Percentiles rank a stretch among this genome's conserved stretches.
These are phyloP conservation scores for Aegilops sharonensis DNA, from an alignment of 176 grass and related monocot species.

Conservation along the genomic window DNA sequence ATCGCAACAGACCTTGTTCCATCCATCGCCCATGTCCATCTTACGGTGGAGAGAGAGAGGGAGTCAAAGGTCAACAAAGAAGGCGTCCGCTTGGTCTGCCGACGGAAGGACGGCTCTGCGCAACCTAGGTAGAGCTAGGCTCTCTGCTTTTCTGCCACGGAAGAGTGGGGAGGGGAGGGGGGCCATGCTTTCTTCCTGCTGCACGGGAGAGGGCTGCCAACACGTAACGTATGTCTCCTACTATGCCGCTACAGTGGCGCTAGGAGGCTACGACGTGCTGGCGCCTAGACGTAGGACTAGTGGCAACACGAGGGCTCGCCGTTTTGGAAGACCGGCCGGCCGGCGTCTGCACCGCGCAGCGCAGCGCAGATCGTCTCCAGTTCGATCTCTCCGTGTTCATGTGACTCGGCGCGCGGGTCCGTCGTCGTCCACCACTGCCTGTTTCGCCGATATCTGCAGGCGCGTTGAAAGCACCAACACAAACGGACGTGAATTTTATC, in stretches of 20 bases:
- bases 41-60: background rate
- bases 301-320: background rate
- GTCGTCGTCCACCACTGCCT: background rate
- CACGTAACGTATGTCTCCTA: slow-evolving; percentile 38
- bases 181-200: slow-evolving; percentile 28
- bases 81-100: slow-evolving; percentile 40
- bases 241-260: slow-evolving; percentile 13
- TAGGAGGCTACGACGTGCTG: background rate
- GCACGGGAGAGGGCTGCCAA: slow-evolving; percentile 37
- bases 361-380: background rate
- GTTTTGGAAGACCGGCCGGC: background rate
- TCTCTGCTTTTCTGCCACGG: background rate
- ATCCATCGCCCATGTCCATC: background rate
- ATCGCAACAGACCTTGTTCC: slow-evolving; percentile 22
- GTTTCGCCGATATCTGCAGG: background rate
- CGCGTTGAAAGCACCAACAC: too few relatives aligned
- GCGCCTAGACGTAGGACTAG: background rate
- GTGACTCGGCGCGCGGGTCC: background rate
- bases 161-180: background rate
- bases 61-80: slow-evolving; percentile 30
- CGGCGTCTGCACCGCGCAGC: background rate
- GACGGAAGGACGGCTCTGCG: slow-evolving; percentile 30
- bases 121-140: slow-evolving; percentile 1
- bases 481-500: too few relatives aligned
- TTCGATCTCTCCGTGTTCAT: background rate